Evolutionary conservation across 2,329 filamentous ascomycete genomes (phyloP).

Genomic region (Fusarium neocosmosporiellum): DNA sequence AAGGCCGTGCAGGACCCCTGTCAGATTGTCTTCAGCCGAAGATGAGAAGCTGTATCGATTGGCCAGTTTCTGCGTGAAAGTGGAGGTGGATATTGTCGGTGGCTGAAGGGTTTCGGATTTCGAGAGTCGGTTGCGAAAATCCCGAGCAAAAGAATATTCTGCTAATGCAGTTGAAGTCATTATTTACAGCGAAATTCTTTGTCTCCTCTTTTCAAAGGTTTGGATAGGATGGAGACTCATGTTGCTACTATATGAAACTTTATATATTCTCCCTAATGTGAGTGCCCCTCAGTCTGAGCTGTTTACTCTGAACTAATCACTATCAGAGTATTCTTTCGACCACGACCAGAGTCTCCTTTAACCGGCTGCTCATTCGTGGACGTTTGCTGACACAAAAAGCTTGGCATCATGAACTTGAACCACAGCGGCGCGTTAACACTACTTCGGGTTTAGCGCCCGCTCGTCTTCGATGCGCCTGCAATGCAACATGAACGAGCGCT

Average conservation of each 20-base stretch:
- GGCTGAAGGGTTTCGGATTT: neutral
- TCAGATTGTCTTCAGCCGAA: neutral
- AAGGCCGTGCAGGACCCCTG: neutral
- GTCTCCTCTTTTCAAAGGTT: neutral
- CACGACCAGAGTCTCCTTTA: neutral
- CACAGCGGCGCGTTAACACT: conserved; percentile 17
- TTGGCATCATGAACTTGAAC: neutral
- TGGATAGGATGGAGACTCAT: neutral
- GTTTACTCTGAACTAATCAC: neutral
- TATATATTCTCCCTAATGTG: neutral
- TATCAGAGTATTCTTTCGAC: neutral
- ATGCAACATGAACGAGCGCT: neutral
- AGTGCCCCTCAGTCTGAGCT: neutral
- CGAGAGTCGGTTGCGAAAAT: neutral
- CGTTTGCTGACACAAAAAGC: neutral
- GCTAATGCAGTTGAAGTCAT: neutral
- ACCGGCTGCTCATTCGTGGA: neutral
- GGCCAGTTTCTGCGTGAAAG: neutral
- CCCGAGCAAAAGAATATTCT: neutral
- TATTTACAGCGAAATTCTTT: neutral
- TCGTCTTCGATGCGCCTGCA: neutral
- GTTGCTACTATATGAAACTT: neutral
- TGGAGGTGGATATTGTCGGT: neutral
- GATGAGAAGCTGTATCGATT: neutral
- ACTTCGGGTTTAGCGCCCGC: conserved; percentile 11